Base-by-base conservation (phyloP, 2,329 filamentous ascomycete genomes). In the Fusarium sp. region DNA sequence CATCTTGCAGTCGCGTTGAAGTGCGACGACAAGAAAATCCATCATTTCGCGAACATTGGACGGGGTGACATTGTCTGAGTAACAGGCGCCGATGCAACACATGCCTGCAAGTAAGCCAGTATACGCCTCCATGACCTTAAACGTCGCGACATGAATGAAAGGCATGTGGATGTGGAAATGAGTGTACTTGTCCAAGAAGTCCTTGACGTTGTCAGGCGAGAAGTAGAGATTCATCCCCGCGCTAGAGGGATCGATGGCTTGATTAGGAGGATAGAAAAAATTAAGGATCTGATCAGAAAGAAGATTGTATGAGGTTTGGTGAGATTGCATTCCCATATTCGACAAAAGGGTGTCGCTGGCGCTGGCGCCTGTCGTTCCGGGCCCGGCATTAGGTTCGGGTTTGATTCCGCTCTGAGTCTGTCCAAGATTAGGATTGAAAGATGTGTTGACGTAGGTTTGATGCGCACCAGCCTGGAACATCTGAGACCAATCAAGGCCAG, bases 391-490 rank as follows among this genome's bases (percentile, higher is more conserved):
- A 87, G 87, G 89, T 84, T 91, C 92, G 84, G 85, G 86, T 87
- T 92, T 92, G 86, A 88, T 89, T 86, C 85, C 87, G 86, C 89
- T 92, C 87, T 91, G 91, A 83, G 87, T 90, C 85, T 91, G 88
- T 83, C 88, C 87, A 88, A 88, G 86, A 86, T 91, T 91, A 87
- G 91, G 84, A 82, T 87, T 85, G 84, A 89, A 90, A 81, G 88
- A 86, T 81, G 85, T 85, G 84, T 86, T 88, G 86, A 89, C 88
- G 84, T 89, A 91, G 83, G 87, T 86, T 83, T 90, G 86, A 83
- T 92, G 89, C 85, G 89, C 87, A 88, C 90, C 91, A 85, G 91
- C 83, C 85, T 91, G 92, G 86, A 94, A 94, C 90, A 94, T 93
- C 81, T 92, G 89, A 80, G 91, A 88, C 92, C 92, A 94, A 85